phyloP scores from a whole-genome alignment of 371 early-diverging fungal species.

The Apophysomyces trapeziformis region DNA sequence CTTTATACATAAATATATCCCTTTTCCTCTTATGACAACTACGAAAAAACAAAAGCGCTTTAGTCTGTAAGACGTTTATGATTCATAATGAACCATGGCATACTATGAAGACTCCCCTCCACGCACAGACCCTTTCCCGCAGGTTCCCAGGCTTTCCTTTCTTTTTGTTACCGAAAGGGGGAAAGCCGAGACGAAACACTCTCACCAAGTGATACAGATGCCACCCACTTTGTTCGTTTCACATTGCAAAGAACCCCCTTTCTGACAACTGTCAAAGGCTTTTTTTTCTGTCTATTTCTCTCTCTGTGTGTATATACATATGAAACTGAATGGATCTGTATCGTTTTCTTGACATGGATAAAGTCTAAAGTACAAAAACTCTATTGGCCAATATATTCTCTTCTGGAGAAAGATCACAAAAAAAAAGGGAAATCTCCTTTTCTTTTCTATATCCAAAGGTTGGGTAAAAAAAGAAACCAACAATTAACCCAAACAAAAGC shows the following conservation, averaged over 20 bases:
- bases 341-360: not conserved
- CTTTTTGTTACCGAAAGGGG: not conserved
- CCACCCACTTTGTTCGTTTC: not conserved
- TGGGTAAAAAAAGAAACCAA: not conserved
- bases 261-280: too few species aligned
- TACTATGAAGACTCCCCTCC: not conserved
- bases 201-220: not conserved
- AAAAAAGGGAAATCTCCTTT: not conserved
- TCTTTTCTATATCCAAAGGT: not conserved
- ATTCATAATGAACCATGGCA: not conserved
- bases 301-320: too few species aligned
- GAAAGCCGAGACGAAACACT: not conserved
- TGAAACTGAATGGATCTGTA: too few species aligned
- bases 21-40: not conserved
- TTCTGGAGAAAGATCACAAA: too few species aligned
- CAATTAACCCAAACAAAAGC: too few species aligned
- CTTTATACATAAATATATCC: slow-evolving; percentile 9
- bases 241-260: too few species aligned
- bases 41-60: not conserved
- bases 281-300: not conserved
- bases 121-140: not conserved
- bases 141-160: not conserved
- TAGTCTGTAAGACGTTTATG: slow-evolving; percentile 8
- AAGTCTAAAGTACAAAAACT: not conserved
- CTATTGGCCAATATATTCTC: not conserved